Base-by-base conservation (phyloP, 768 basidiomycete genomes). In the Lactifluus piperatus region DNA sequence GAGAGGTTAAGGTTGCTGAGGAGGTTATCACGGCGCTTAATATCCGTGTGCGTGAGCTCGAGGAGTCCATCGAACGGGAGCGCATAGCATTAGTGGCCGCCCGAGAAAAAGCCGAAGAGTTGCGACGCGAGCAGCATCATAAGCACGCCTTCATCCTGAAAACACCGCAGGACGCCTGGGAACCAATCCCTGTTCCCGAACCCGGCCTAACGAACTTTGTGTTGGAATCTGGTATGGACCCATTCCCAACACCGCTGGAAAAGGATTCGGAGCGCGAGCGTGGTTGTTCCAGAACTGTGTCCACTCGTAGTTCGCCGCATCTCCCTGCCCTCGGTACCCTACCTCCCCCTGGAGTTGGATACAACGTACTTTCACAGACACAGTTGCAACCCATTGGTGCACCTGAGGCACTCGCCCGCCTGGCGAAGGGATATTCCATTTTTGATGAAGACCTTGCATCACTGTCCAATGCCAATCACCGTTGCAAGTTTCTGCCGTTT, bases 21-120 rank as follows among this genome's bases (percentile, higher is more conserved):
- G 71, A 73, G n/a, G 72, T 71, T 49, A 64, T 75, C 37, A 64
- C 71, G 30, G 73, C 71, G 50, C 74, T 76, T 59, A 85, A 81
- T 71, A 79, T 76, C 36, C 82, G 85, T 51, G 83, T 86, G 46
- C 79, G 82, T 62, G 87, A 86, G 66, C 72, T 93, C 56, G 91
- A 94, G 71, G 84, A 85, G 49, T 79, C 74, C 65, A 77, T 93
- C 36, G 76, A 79, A 32, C 76, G 79, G 58, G 82, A 84, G 71
- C 83, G 78, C 71, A 81, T 81, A 63, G 76, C 76, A 55, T 72
- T 94, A 57, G 76, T 72, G 62, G 68, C 71, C n/a, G 76, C 81
- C 37, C 82, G 81, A 64, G 83, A 84, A 63, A 79, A 77, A 51
- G 81, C 79, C 30, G 81, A 83, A 65, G 72, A 74, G 49, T 68